A percentile compares a stretch with the other conserved stretches of the same genome.
Conservation (phyloP, 768 basidiomycete genomes). For the Amanita molliuscula region DNA sequence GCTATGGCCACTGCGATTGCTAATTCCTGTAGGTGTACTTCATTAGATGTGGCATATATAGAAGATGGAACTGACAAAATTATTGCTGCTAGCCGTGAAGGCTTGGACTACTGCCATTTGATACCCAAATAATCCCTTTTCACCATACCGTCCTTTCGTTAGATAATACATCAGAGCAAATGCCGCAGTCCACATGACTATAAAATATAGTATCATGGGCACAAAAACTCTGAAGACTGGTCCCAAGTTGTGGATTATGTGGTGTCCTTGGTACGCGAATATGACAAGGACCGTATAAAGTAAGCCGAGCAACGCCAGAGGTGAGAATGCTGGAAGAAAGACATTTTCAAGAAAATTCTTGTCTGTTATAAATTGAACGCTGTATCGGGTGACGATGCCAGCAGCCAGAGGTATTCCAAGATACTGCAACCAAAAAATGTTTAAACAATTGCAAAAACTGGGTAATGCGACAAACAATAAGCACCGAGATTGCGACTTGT, state of each 20-base stretch:
- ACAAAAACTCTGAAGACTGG: conserved; percentile 75
- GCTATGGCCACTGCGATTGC: conserved; percentile 78
- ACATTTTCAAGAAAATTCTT: conserved; percentile 38
- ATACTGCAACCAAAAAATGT: conserved; percentile 33
- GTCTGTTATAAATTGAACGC: conserved; percentile 33
- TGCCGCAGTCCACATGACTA: conserved; percentile 61
- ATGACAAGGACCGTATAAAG: conserved; percentile 74
- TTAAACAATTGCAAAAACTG: background rate
- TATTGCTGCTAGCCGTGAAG: conserved; percentile 75
- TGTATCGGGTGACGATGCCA: conserved; percentile 59
- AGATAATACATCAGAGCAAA: conserved; percentile 44
- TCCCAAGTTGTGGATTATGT: conserved; percentile 65
- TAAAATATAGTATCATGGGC: conserved; percentile 71
- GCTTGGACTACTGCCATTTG: conserved; percentile 68
- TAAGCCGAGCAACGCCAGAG: conserved; percentile 61
- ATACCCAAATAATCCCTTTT: conserved; percentile 32
- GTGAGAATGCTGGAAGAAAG: conserved; percentile 64
- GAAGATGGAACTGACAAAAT: conserved; percentile 40
- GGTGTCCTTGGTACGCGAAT: conserved; percentile 61
- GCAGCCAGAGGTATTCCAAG: conserved; percentile 73
- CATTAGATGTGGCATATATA: background rate
- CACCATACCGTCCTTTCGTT: conserved; percentile 9
- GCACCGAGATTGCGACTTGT: conserved; percentile 52
- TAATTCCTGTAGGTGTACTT: conserved; percentile 39
- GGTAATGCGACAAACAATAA: conserved; percentile 37